Evolutionary conservation across 2,329 filamentous ascomycete genomes (phyloP), one percentile per base, ranked within the genome.

Genomic region (Proliferodiscus dingleyae): DNA sequence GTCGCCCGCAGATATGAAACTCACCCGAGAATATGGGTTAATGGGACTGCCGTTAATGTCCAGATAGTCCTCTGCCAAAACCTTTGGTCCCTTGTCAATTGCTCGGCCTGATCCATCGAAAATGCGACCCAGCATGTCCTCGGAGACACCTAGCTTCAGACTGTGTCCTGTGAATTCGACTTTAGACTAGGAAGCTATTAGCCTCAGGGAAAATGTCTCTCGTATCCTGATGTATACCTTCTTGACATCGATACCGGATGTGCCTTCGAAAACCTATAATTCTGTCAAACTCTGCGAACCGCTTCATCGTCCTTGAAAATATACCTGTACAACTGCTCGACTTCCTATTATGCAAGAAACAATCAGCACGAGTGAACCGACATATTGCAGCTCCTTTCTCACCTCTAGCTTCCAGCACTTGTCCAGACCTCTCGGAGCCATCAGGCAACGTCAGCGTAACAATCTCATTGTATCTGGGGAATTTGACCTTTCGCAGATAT

Each of bases 41-140:
- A 98, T 98, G 49, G 93, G 91, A 69, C 84, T 93, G 66, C 93
- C 93, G 75, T 98, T 98, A 74, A 98, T 98, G 68, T 98, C 94
- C 60, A 98, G 78, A 69, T 95, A 98, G 62, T 98, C 93, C 71
- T 98, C 93, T 42, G 93, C 90, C 56, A 98, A 74, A 62, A 98
- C 93, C 75, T 96, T 97, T 51, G 93, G 93, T 44, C 94, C 93
- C 75, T 97, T 98, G 74, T 98, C 93, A 68, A 98, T 98, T 60
- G 94, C 87, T 69, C 91, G 86, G 65, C 93, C 93, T 50, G 93
- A 97, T 63, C 93, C 93, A 74, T 98, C 90, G 66, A 98, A 98
- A 69, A 97, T 89, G 74, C 94, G 91, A 57, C 93, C 93, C 71
- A 98, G 73, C 93, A 98, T 98, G 75, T 98, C 93, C 73, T 98